A percentile compares a stretch with the other conserved stretches of the same genome.
Conservation (phyloP, 2,329 filamentous ascomycete species). For the Aureobasidium sp. region DNA sequence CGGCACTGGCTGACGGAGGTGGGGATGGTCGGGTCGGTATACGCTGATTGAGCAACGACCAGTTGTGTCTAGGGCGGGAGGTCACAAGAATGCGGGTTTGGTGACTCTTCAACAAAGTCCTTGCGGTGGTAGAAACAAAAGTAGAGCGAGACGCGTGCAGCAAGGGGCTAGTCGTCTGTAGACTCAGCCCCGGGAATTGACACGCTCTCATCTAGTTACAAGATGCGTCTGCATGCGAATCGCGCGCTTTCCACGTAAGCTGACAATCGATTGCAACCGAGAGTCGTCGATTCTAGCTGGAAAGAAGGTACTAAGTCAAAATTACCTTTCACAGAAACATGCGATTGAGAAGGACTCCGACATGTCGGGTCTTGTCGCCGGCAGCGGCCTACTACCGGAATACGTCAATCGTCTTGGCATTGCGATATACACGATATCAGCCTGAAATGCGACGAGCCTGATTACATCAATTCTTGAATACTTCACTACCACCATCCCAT, state of each 20-base stretch:
- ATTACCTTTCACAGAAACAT: background rate
- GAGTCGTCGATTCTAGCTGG: background rate
- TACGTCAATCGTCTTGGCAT: background rate
- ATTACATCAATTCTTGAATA: background rate
- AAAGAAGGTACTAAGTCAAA: background rate
- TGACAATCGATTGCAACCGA: background rate
- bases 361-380: background rate
- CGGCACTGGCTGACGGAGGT: background rate
- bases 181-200: conserved; percentile 7
- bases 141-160: background rate
- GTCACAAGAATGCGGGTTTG: background rate
- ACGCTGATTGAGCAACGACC: conserved; percentile 24
- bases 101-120: background rate
- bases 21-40: conserved; percentile 2
- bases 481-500: background rate
- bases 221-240: background rate
- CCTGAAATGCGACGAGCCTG: conserved; percentile 3
- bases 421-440: conserved; percentile 2
- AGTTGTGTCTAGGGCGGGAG: conserved; percentile 18
- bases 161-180: conserved; percentile 9
- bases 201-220: conserved; percentile 1
- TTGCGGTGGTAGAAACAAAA: background rate
- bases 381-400: background rate
- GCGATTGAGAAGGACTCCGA: background rate
- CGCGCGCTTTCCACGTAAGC: background rate